Conservation (phyloP, 2,329 filamentous ascomycete species). For the Verticillium longisporum region DNA sequence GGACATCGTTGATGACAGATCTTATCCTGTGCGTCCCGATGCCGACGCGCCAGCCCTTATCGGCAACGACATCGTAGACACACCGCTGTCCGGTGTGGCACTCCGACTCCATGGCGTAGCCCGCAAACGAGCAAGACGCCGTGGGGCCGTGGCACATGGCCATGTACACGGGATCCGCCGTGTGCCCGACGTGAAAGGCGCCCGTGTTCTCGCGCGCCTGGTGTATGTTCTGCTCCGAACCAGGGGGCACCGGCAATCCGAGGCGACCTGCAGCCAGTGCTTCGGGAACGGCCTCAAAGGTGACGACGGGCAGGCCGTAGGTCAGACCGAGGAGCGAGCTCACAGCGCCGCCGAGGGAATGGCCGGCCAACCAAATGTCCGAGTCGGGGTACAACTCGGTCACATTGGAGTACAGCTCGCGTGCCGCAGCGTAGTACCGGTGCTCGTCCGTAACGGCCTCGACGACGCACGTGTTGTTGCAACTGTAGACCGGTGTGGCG, state of each 20-base stretch:
- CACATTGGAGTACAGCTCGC: conserved; percentile 87
- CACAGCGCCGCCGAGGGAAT: conserved; percentile 87
- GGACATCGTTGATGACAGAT: conserved; percentile 79
- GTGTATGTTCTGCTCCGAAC: conserved; percentile 61
- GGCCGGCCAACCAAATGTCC: conserved; percentile 83
- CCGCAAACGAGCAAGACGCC: conserved; percentile 81
- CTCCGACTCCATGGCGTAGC: conserved; percentile 88
- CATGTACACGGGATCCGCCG: conserved; percentile 90
- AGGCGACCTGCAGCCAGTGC: conserved; percentile 79
- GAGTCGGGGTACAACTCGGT: conserved; percentile 80
- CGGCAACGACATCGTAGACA: conserved; percentile 84
- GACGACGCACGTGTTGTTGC: conserved; percentile 85
- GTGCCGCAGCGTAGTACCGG: conserved; percentile 82
- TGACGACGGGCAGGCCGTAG: conserved; percentile 84
- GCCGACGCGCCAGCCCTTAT: conserved; percentile 87
- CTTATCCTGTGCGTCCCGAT: conserved; percentile 88
- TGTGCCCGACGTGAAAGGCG: conserved; percentile 88
- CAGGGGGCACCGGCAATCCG: conserved; percentile 79
- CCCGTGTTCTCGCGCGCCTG: conserved; percentile 69
- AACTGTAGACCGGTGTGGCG: conserved; percentile 77
- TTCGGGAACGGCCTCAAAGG: conserved; percentile 89
- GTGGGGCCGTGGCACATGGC: conserved; percentile 88
- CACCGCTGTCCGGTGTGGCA: conserved; percentile 88
- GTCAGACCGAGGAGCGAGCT: conserved; percentile 85
- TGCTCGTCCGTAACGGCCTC: conserved; percentile 73